phyloP scores from a whole-genome alignment of 306 rosid species.

The Rubus parviflorus region DNA sequence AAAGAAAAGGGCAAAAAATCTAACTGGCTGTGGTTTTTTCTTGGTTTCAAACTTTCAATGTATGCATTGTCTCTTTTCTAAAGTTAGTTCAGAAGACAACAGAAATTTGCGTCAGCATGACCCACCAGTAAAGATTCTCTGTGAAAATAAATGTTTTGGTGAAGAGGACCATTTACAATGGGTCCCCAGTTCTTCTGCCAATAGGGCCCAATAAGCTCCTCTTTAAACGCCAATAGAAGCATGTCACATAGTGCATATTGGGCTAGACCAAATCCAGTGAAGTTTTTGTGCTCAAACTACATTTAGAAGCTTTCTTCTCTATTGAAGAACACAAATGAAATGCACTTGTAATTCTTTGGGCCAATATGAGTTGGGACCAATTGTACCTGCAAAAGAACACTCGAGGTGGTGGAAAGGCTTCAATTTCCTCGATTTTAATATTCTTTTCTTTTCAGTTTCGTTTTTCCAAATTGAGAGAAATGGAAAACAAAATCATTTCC shows the following conservation, averaged over 20 bases:
- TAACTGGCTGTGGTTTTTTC: slow-evolving; percentile 1
- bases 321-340: not conserved
- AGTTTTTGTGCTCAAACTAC: not conserved
- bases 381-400: no score
- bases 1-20: not conserved
- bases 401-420: not conserved
- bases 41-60: not conserved
- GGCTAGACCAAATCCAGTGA: not conserved
- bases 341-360: not conserved
- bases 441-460: no score
- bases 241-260: not conserved
- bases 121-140: not conserved
- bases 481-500: no score
- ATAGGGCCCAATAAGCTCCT: not conserved
- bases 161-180: not conserved
- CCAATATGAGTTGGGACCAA: not conserved
- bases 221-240: not conserved
- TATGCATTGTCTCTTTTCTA: not conserved
- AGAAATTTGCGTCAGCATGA: not conserved
- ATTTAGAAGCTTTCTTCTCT: not conserved
- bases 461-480: no score
- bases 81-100: not conserved
- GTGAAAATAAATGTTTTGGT: not conserved
- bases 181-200: not conserved
- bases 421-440: no score